Evolutionary conservation across 345 rosid genomes (phyloP), one percentile per base, ranked within the genome.

Genomic region (rapeseed (Brassica napus)): DNA sequence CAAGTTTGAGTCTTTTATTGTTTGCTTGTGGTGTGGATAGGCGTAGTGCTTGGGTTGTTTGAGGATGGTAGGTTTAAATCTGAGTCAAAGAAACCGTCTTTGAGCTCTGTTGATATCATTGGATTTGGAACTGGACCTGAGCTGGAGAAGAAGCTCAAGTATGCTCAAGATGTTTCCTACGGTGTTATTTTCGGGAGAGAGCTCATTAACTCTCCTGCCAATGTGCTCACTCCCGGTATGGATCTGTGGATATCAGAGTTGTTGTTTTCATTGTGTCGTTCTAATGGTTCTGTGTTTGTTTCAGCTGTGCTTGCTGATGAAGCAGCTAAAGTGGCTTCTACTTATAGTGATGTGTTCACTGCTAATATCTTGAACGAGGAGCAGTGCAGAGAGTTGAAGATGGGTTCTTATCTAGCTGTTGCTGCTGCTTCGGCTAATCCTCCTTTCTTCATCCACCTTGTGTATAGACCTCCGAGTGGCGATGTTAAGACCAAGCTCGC

Each of bases 331-430:
- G 65, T 95, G 81, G 97, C 98, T 84, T 90, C 97, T 54, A 24
- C 21, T 0, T 79, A 88, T 65, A 85, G 89, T 11, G 93, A 93
- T 83, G 98, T 95, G 42, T 34, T 95, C 64, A 84, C 97, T 67
- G 94, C 94, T n/a, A 93, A 82, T 64, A 95, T 95, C 77, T 82
- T 95, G 86, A 82, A 68, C 54, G 89, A 76, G 1, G 92, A 95
- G 84, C 85, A 95, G 70, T 93, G 98, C 81, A 82, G 82, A 76
- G 97, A 91, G 67, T 88, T 95, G 88, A 93, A 90, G 84, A 95
- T 95, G 99, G 98, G 98, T 0, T 89, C 98, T 28, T 95, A 89
- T 81, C 84, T 95, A 24, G 99, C 90, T 60, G 98, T 95, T 73
- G 98, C 98, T 79, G 99, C 93, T 10, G 98, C 96, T 1, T 95